phyloP scores from a whole-genome alignment of 768 basidiomycete genomes.

The Tulasnella sp. region DNA sequence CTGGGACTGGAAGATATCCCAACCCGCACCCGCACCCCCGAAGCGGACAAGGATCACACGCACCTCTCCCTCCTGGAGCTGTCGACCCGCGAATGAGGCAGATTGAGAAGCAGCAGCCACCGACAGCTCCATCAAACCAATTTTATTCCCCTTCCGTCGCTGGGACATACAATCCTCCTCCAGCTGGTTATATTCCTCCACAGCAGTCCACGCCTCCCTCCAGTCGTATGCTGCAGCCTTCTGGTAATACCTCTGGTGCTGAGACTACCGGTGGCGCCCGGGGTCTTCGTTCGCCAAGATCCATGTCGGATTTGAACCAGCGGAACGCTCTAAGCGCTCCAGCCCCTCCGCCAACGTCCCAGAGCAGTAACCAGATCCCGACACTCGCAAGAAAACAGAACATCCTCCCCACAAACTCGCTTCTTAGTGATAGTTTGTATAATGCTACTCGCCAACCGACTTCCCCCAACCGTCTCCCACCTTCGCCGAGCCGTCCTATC shows the following conservation, averaged over 20 bases:
- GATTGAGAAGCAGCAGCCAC: constrained; percentile 18
- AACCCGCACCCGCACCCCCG: constrained; percentile 27
- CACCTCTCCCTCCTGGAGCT: constrained; percentile 20
- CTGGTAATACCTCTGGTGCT: neutral
- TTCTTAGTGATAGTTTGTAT: constrained; percentile 3
- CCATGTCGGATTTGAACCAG: constrained; percentile 18
- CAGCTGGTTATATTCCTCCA: neutral
- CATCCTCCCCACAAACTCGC: neutral
- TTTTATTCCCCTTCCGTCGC: constrained; percentile 21
- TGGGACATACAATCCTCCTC: neutral
- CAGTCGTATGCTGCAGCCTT: constrained; percentile 9
- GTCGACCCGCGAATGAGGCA: constrained; percentile 26
- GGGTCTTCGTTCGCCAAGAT: neutral
- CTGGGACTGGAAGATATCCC: constrained; percentile 10
- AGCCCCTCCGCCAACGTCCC: neutral
- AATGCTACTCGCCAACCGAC: neutral
- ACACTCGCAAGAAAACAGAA: neutral
- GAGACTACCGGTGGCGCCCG: neutral
- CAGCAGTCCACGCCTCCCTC: neutral
- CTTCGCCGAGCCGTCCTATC: constrained; percentile 14
- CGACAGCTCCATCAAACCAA: neutral
- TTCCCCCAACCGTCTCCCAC: constrained; percentile 6
- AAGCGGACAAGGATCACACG: neutral
- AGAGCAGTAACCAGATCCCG: constrained; percentile 17
- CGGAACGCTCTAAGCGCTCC: neutral